phyloP scores from a whole-genome alignment of 2,329 filamentous ascomycete species.

The Colletotrichum horii region DNA sequence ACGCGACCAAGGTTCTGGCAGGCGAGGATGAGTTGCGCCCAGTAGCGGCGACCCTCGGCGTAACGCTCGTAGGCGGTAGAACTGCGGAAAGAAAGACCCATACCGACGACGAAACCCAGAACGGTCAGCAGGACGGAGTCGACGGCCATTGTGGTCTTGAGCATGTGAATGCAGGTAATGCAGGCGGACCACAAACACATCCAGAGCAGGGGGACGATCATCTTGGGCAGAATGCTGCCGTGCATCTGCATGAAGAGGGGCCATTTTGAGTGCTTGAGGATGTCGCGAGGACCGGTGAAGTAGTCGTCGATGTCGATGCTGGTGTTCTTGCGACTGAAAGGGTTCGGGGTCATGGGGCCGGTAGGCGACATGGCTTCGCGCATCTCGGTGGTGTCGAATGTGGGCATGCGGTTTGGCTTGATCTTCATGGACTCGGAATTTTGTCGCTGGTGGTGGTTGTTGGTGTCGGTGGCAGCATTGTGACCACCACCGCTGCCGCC shows the following conservation, averaged over 20 bases:
- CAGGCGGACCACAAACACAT: conserved; percentile 69
- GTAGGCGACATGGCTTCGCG: conserved; percentile 35
- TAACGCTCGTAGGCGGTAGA: conserved; percentile 80
- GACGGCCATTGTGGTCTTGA: conserved; percentile 41
- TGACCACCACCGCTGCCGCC: background rate
- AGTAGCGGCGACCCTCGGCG: conserved; percentile 67
- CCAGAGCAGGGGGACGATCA: conserved; percentile 72
- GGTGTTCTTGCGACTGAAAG: conserved; percentile 35
- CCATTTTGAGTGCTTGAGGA: conserved; percentile 77
- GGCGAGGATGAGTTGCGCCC: conserved; percentile 66
- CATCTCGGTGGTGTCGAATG: conserved; percentile 15
- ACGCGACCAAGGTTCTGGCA: conserved; percentile 73
- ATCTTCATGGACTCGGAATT: background rate
- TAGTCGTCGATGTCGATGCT: conserved; percentile 63
- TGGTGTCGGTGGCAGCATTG: conserved; percentile 9
- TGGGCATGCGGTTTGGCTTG: conserved; percentile 3
- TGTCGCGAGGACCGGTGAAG: conserved; percentile 71
- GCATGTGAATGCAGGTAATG: conserved; percentile 62
- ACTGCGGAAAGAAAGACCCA: conserved; percentile 78
- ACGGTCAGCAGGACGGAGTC: conserved; percentile 71
- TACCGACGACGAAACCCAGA: conserved; percentile 80
- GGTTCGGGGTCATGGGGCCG: conserved; percentile 31
- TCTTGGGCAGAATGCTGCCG: conserved; percentile 75
- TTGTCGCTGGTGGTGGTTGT: background rate
- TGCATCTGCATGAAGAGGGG: conserved; percentile 78